Conservation (phyloP, 345 rosid genomes). For the Salix dunnii region DNA sequence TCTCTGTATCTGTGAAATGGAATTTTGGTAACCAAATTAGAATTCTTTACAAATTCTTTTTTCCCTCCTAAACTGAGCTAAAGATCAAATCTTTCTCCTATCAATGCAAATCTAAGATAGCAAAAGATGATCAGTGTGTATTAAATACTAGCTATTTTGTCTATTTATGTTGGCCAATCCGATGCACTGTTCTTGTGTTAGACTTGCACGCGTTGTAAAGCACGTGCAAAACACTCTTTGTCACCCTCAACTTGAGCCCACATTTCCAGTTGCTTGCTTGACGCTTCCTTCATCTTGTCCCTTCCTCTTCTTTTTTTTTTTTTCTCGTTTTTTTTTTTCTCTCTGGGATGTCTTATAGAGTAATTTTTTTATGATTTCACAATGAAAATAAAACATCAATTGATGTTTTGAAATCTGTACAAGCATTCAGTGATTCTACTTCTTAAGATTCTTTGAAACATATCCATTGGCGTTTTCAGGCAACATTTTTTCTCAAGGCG, state of each 20-base stretch:
- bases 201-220: slow-evolving; percentile 14
- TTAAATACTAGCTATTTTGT: slow-evolving; percentile 40
- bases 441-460: not conserved
- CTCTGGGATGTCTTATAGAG: too few species aligned
- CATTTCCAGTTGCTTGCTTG: not conserved
- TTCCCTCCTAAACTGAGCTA: slow-evolving; percentile 25
- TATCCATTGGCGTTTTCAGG: not conserved
- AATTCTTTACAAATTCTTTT: not conserved
- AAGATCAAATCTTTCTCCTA: slow-evolving; percentile 16
- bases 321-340: too few species aligned
- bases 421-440: too few species aligned
- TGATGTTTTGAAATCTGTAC: not conserved
- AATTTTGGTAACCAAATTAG: not conserved
- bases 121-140: slow-evolving; percentile 24
- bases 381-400: too few species aligned
- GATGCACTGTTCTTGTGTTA: slow-evolving; percentile 22
- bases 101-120: slow-evolving; percentile 19
- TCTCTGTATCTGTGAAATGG: not conserved
- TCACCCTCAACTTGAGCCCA: not conserved
- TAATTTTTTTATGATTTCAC: too few species aligned
- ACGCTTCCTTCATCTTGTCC: not conserved
- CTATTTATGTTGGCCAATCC: slow-evolving; percentile 50
- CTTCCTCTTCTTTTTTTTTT: too few species aligned
- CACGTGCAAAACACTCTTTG: slow-evolving; percentile 2
- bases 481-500: too few species aligned